phyloP scores from a whole-genome alignment of 2,329 filamentous ascomycete species.

The Coleophoma cylindrospora region DNA sequence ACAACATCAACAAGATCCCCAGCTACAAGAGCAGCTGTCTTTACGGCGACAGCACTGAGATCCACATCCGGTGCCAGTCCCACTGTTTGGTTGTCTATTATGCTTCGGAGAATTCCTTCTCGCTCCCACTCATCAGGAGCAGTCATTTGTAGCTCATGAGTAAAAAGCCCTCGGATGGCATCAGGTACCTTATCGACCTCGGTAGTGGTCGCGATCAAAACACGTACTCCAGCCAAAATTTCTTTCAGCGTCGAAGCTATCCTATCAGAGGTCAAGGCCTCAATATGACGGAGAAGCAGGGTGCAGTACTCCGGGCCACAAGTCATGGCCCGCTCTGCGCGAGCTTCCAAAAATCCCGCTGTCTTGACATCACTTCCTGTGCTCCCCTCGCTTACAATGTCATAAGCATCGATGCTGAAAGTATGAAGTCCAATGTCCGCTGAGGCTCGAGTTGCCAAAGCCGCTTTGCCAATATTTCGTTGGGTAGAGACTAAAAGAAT shows the following conservation, averaged over 20 bases:
- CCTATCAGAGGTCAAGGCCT: constrained; percentile 84
- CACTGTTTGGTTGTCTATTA: constrained; percentile 71
- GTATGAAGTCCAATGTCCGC: constrained; percentile 86
- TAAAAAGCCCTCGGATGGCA: constrained; percentile 84
- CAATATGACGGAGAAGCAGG: constrained; percentile 82
- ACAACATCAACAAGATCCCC: constrained; percentile 93
- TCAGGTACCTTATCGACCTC: constrained; percentile 94
- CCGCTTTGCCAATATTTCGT: constrained; percentile 88
- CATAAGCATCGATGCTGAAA: constrained; percentile 85
- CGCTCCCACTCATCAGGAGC: constrained; percentile 91
- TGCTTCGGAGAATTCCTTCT: constrained; percentile 77
- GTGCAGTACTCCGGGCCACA: constrained; percentile 82
- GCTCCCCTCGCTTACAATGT: constrained; percentile 87
- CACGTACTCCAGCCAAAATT: constrained; percentile 71
- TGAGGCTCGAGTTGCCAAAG: constrained; percentile 70
- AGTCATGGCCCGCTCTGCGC: constrained; percentile 82
- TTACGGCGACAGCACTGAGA: constrained; percentile 78
- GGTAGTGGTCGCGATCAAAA: constrained; percentile 89
- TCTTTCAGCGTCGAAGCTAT: constrained; percentile 84
- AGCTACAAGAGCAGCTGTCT: constrained; percentile 92
- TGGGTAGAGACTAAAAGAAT: constrained; percentile 89
- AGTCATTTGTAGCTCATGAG: constrained; percentile 88
- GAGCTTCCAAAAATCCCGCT: constrained; percentile 80
- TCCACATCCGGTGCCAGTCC: constrained; percentile 81
- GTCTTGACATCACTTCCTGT: constrained; percentile 91